Conservation (phyloP, 208 protist species). For the Trypanosoma melophagium region DNA sequence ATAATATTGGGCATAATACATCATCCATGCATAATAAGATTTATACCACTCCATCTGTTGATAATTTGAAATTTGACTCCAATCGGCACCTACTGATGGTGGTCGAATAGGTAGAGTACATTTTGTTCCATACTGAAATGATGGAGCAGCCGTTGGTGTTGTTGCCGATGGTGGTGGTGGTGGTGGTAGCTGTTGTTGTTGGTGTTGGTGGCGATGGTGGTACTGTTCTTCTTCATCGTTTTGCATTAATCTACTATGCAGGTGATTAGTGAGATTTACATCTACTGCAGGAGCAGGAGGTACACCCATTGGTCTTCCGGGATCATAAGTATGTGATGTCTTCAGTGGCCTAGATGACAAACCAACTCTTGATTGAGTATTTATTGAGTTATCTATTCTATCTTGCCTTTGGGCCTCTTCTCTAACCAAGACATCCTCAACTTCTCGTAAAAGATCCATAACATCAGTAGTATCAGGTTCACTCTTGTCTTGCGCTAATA, state of each 20-base stretch:
- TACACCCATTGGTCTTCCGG: conserved; percentile 11
- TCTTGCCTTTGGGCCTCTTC: conserved; percentile 17
- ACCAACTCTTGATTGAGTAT: neutral
- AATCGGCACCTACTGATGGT: conserved; percentile 4
- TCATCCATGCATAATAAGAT: conserved; percentile 60
- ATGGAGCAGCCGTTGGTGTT: conserved; percentile 20
- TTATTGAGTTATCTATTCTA: neutral
- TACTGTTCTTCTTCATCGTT: neutral
- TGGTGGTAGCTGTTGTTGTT: neutral
- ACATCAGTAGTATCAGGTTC: conserved; percentile 33
- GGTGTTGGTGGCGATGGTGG: conserved; percentile 11
- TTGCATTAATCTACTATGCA: neutral
- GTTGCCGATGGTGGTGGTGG: conserved; percentile 21
- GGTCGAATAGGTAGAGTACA: neutral
- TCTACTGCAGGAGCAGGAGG: neutral
- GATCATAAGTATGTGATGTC: neutral
- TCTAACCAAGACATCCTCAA: conserved; percentile 31
- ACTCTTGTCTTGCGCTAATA: conserved; percentile 12
- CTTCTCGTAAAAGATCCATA: conserved; percentile 35
- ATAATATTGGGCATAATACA: conserved; percentile 70
- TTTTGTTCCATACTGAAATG: conserved; percentile 14
- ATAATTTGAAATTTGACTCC: conserved; percentile 20
- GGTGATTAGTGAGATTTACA: neutral
- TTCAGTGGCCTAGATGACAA: neutral
- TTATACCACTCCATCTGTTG: conserved; percentile 50